Percentiles rank a stretch among this genome's conserved stretches.
phyloP scores from a whole-genome alignment of 148 eudicot genomes.

The Chenopodium formosanum region DNA sequence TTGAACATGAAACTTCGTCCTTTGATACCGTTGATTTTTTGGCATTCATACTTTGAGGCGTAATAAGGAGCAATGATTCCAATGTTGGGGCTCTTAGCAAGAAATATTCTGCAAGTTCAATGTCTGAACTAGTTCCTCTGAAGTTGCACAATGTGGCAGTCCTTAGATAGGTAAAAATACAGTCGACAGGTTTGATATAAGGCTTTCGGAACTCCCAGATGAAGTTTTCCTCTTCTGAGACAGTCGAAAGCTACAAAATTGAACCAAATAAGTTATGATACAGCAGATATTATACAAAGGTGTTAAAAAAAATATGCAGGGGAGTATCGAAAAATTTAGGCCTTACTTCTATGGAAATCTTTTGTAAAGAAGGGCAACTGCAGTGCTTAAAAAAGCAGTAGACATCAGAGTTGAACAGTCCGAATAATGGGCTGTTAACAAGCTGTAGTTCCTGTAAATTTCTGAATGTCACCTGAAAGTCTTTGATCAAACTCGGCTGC shows the following conservation, averaged over 20 bases:
- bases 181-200: slow-evolving; percentile 15
- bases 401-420: slow-evolving; percentile 40
- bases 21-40: neutral
- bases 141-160: slow-evolving; percentile 25
- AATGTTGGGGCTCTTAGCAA: slow-evolving; percentile 27
- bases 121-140: slow-evolving; percentile 25
- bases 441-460: slow-evolving; percentile 32
- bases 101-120: slow-evolving; percentile 29
- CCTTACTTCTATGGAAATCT: slow-evolving; percentile 31
- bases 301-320: neutral
- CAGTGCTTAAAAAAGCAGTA: slow-evolving; percentile 41
- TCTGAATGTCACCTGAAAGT: slow-evolving; percentile 29
- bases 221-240: slow-evolving; percentile 33
- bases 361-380: slow-evolving; percentile 31
- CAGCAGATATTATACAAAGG: neutral
- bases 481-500: slow-evolving; percentile 43
- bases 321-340: neutral
- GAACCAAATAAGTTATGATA: neutral
- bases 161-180: slow-evolving; percentile 23
- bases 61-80: slow-evolving; percentile 23
- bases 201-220: slow-evolving; percentile 33
- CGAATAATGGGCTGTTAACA: slow-evolving; percentile 39
- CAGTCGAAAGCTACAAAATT: slow-evolving; percentile 32
- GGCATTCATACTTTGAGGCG: slow-evolving; percentile 17
- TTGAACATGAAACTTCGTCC: neutral